phyloP scores from a whole-genome alignment of 495 filamentous ascomycete genomes.

The Penicillium pulvis region DNA sequence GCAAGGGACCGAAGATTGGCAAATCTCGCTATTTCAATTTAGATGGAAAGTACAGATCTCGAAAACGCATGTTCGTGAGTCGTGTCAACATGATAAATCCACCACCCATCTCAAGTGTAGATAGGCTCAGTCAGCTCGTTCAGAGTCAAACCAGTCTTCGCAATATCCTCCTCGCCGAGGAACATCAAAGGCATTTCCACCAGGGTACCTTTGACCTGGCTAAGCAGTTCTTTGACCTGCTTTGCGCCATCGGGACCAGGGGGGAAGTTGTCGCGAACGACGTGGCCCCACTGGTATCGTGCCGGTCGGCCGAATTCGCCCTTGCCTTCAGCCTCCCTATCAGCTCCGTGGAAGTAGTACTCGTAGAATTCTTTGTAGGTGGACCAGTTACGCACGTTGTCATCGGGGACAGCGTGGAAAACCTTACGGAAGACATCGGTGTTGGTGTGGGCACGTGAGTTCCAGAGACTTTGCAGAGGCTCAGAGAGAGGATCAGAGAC shows the following conservation, averaged over 20 bases:
- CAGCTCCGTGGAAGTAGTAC: conserved; percentile 65
- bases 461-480: conserved; percentile 71
- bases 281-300: conserved; percentile 76
- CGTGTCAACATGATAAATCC: conserved; percentile 9
- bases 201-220: conserved; percentile 72
- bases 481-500: conserved; percentile 76
- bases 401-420: conserved; percentile 87
- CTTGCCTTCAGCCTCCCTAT: conserved; percentile 46
- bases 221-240: conserved; percentile 83
- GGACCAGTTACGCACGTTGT: conserved; percentile 77
- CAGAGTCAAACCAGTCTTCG: conserved; percentile 77
- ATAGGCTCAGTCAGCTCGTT: conserved; percentile 82
- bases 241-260: conserved; percentile 58
- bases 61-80: conserved; percentile 4
- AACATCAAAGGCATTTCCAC: conserved; percentile 95
- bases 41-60: conserved; percentile 3
- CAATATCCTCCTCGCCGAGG: conserved; percentile 83
- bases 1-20: not conserved
- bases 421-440: conserved; percentile 82
- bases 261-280: conserved; percentile 77
- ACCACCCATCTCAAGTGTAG: conserved; percentile 62
- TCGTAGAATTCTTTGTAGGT: conserved; percentile 84
- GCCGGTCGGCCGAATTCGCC: conserved; percentile 42
- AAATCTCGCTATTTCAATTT: conserved; percentile 10
- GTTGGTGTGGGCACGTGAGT: conserved; percentile 71